A percentile compares a stretch with the other conserved stretches of the same genome.
phyloP scores from a whole-genome alignment of 257 asterid species.

The Solanum neorickii region DNA sequence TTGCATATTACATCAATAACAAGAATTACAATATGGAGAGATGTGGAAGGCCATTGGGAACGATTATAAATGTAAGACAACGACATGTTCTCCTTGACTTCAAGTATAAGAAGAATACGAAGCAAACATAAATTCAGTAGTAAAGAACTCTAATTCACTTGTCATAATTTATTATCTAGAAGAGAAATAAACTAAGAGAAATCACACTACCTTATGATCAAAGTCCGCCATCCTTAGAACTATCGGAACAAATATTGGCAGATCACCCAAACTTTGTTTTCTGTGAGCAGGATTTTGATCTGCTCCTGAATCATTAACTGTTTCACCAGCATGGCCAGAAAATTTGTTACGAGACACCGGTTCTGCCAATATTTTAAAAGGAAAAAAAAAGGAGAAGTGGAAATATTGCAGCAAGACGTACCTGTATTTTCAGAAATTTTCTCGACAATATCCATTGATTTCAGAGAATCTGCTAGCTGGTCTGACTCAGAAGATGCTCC shows the following conservation, averaged over 20 bases:
- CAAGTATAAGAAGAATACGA: background rate
- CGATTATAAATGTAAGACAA: background rate
- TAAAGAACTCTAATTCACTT: background rate
- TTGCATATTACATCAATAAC: background rate
- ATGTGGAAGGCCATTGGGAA: background rate
- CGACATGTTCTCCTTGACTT: background rate
- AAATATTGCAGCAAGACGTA: background rate
- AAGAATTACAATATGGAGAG: background rate
- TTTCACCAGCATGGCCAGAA: slow-evolving; percentile 27
- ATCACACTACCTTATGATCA: slow-evolving; percentile 66
- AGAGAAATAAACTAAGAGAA: background rate
- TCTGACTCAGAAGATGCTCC: slow-evolving; percentile 22
- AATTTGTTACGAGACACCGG: background rate
- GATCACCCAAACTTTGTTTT: slow-evolving; percentile 57
- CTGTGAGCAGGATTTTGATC: slow-evolving; percentile 21
- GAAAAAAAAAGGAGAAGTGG: background rate
- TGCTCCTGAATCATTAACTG: slow-evolving; percentile 27
- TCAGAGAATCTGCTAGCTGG: slow-evolving; percentile 30
- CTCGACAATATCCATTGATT: slow-evolving; percentile 17
- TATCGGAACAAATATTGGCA: slow-evolving; percentile 75
- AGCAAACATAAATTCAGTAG: background rate
- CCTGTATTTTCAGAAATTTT: slow-evolving; percentile 23
- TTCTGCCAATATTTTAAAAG: background rate
- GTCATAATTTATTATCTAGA: background rate
- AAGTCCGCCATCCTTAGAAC: slow-evolving; percentile 91